These are phyloP conservation scores for Neophaeococcomyces aloes DNA, from an alignment of 2,329 filamentous ascomycete genomes.

Conservation along the genomic window DNA sequence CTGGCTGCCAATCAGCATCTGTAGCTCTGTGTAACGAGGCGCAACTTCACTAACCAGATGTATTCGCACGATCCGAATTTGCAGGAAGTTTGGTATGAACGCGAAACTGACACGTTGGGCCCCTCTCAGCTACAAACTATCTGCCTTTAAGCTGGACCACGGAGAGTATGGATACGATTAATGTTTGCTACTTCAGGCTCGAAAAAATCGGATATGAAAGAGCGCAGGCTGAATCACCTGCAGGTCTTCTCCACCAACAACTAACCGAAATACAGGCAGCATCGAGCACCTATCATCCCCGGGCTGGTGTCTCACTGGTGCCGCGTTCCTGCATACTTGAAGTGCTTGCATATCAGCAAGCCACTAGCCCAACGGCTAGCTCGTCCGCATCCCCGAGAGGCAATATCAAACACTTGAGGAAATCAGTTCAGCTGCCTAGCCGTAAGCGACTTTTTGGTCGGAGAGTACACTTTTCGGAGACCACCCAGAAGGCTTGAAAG, in stretches of 20 bases:
- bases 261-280: not conserved
- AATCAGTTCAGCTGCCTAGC: not conserved
- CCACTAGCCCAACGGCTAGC: not conserved
- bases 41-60: not conserved
- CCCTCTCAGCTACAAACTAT: not conserved
- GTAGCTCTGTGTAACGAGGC: not conserved
- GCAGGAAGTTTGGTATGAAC: too few relatives aligned
- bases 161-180: not conserved
- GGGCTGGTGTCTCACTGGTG: too few relatives aligned
- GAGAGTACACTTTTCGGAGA: too few relatives aligned
- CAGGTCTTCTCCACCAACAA: slow-evolving; percentile 1
- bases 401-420: not conserved
- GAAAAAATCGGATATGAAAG: not conserved
- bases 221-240: not conserved
- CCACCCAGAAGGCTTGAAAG: too few relatives aligned
- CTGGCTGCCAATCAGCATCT: slow-evolving; percentile 4
- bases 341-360: slow-evolving; percentile 2
- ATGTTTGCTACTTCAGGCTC: not conserved
- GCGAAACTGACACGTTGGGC: not conserved
- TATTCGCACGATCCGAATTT: not conserved
- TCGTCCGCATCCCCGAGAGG: not conserved
- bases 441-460: too few relatives aligned
- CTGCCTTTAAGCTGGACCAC: too few relatives aligned
- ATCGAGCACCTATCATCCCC: not conserved
- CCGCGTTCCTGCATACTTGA: slow-evolving; percentile 1